Evolutionary conservation across 1,139 yeast genomes (phyloP).

Genomic region (Lodderomyces jiufengensis): DNA sequence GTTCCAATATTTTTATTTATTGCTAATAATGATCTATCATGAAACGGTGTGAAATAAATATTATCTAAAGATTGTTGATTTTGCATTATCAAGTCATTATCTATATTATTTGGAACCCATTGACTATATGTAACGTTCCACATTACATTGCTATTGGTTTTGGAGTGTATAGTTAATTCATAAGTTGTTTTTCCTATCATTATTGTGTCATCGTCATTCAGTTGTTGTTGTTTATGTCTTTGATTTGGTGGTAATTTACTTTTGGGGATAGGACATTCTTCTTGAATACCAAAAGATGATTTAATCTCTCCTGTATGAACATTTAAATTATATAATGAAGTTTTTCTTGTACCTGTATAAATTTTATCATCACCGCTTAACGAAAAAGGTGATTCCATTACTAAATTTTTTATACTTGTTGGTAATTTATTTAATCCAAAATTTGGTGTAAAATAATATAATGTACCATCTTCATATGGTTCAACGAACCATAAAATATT

Average conservation of each 20-base stretch:
- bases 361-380: conserved; percentile 80
- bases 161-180: conserved; percentile 50
- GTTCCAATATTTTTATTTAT: conserved; percentile 61
- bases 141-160: conserved; percentile 50
- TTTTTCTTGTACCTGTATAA: conserved; percentile 79
- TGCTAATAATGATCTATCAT: conserved; percentile 67
- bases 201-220: conserved; percentile 25
- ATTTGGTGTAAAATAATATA: conserved; percentile 81
- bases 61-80: conserved; percentile 58
- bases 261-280: conserved; percentile 32
- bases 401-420: conserved; percentile 73
- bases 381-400: conserved; percentile 79
- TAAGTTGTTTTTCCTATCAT: conserved; percentile 51
- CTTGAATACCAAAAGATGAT: conserved; percentile 59
- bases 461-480: conserved; percentile 80
- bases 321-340: conserved; percentile 74
- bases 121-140: conserved; percentile 89
- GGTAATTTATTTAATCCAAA: conserved; percentile 81
- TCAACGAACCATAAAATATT: conserved; percentile 77
- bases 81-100: conserved; percentile 59
- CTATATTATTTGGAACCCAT: conserved; percentile 93
- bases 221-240: conserved; percentile 7
- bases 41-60: conserved; percentile 78
- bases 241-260: conserved; percentile 17
- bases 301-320: conserved; percentile 74